Percentiles rank a stretch among this genome's conserved stretches.
phyloP scores from a whole-genome alignment of 169 alveolate genomes.

The Plasmodium knowlesi region DNA sequence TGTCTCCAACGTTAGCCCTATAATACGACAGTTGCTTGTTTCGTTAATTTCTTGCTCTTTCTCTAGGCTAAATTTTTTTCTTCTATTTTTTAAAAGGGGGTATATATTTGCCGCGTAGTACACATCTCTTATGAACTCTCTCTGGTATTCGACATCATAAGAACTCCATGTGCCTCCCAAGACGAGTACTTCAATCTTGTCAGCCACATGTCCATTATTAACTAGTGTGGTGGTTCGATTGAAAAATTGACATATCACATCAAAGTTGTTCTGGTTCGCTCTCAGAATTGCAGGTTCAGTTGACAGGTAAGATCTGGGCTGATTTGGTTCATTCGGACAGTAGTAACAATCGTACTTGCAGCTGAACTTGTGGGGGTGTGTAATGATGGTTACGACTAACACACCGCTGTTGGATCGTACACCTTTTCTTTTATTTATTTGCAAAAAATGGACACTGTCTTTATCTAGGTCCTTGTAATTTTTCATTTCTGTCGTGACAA shows the following conservation, averaged over 20 bases:
- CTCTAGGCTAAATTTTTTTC: constrained; percentile 72
- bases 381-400: constrained; percentile 93
- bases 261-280: constrained; percentile 94
- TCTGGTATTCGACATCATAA: constrained; percentile 91
- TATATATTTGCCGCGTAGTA: constrained; percentile 94
- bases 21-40: constrained; percentile 77
- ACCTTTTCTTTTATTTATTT: constrained; percentile 86
- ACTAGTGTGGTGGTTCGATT: constrained; percentile 93
- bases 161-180: constrained; percentile 97
- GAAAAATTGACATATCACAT: constrained; percentile 91
- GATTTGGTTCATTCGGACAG: constrained; percentile 97
- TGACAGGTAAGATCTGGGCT: constrained; percentile 94
- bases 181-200: constrained; percentile 93
- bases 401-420: constrained; percentile 93
- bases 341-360: constrained; percentile 94
- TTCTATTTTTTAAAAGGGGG: constrained; percentile 80
- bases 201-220: constrained; percentile 93
- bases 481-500: constrained; percentile 70
- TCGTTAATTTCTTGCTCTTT: constrained; percentile 82
- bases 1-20: constrained; percentile 90
- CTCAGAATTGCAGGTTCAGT: constrained; percentile 96
- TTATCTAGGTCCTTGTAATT: constrained; percentile 62
- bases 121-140: constrained; percentile 92
- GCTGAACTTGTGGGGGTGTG: constrained; percentile 94
- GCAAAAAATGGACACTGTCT: constrained; percentile 79